These are phyloP conservation scores for Umbelopsis sp. DNA, from an alignment of 192 early-diverging fungal genomes.

Conservation along the genomic window DNA sequence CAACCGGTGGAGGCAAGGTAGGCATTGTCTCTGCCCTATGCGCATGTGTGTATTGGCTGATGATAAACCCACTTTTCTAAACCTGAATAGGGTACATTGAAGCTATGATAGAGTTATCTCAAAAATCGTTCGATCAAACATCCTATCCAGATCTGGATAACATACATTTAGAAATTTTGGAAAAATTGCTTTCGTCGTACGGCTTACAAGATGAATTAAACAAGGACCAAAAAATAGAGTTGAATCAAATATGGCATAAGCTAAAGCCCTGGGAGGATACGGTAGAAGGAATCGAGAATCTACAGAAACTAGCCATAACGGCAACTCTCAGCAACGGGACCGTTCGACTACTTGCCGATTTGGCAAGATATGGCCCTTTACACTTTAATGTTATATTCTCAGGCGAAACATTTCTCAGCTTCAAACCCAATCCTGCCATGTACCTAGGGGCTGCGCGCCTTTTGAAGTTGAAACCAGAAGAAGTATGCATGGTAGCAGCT, in stretches of 20 bases:
- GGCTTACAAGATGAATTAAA: background rate
- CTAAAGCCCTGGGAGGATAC: background rate
- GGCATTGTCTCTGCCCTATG: no score
- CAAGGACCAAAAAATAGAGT: background rate
- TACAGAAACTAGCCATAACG: constrained; percentile 2
- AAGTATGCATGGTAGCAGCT: constrained; percentile 3
- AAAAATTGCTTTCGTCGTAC: background rate
- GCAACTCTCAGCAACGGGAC: constrained; percentile 8
- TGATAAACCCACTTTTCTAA: background rate
- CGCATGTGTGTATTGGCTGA: no score
- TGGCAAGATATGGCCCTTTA: background rate
- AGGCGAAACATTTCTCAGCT: background rate
- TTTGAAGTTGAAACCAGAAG: background rate
- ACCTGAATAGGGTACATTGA: background rate
- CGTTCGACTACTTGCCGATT: background rate
- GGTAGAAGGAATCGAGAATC: background rate
- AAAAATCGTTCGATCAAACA: background rate
- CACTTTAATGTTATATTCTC: background rate
- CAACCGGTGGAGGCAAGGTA: constrained; percentile 6
- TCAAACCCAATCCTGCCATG: constrained; percentile 8
- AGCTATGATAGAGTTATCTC: background rate
- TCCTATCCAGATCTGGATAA: background rate
- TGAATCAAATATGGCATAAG: background rate
- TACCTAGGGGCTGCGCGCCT: background rate
- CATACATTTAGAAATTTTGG: constrained; percentile 1